Conservation (phyloP, 352 stramenopile species). For the Globisporangium takayamanum region DNA sequence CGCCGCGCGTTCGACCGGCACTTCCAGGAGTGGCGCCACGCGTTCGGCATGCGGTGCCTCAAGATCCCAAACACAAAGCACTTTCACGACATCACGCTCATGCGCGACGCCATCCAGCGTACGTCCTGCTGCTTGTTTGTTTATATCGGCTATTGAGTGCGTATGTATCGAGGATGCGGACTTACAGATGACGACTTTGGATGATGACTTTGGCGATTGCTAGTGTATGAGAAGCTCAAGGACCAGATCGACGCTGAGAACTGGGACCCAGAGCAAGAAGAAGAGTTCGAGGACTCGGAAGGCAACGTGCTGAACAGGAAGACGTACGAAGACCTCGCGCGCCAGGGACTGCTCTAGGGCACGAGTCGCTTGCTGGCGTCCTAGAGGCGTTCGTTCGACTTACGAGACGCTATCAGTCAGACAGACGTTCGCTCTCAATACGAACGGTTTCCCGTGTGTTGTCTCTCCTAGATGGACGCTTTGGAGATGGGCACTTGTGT, state of each 20-base stretch:
- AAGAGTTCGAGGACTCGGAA: slow-evolving; percentile 99
- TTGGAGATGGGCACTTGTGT: too few species aligned
- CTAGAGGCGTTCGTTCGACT: too few species aligned
- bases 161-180: slow-evolving; percentile 2
- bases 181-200: background rate
- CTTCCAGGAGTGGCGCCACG: slow-evolving; percentile 98
- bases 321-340: slow-evolving; percentile 97
- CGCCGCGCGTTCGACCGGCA: slow-evolving; percentile 95
- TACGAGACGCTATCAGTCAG: too few species aligned
- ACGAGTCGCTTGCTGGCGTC: too few species aligned
- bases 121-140: slow-evolving; percentile 16
- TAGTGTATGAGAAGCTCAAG: slow-evolving; percentile 97
- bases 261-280: slow-evolving; percentile 91
- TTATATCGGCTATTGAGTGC: background rate
- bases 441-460: too few species aligned
- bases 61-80: slow-evolving; percentile 99
- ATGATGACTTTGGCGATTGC: slow-evolving; percentile 13
- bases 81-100: slow-evolving; percentile 99
- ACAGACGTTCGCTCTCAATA: too few species aligned
- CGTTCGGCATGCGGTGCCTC: slow-evolving; percentile 97
- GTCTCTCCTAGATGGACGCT: too few species aligned
- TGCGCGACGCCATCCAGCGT: slow-evolving; percentile 92
- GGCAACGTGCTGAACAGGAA: slow-evolving; percentile 97
- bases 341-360: slow-evolving; percentile 93
- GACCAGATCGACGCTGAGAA: slow-evolving; percentile 89